Evolutionary conservation across 768 basidiomycete species (phyloP), one percentile per base, ranked within the genome.

Genomic region (Amylocystis lapponica): DNA sequence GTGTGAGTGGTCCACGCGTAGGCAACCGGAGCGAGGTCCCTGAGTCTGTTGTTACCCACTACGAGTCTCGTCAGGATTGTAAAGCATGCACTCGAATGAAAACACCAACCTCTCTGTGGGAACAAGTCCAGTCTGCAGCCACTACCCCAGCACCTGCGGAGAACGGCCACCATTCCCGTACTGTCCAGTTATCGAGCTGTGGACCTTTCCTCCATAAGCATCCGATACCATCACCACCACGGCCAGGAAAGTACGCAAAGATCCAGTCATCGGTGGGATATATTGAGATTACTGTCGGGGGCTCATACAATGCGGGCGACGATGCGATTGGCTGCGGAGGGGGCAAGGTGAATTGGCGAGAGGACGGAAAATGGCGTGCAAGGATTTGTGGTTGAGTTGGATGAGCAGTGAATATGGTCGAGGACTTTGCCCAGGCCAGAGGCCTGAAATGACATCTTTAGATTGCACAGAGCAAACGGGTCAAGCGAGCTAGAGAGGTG

Each of bases 201-300:
- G 65, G 45, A 3, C 72, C 79, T 25, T 75, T 72, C 36, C 66
- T 69, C 83, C 86, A 89, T 13, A 87, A 50, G 55, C 85, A 84
- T 11, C 72, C 78, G 32, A 75, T 60, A 10, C 84, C 82, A 46
- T 79, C 78, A 1, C 63, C 58, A 20, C 70, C 72, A 23, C 65
- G 65, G 30, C 79, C 69, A 10, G 85, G 83, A 55, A 83, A 88
- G 55, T 80, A 89, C 1, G 84, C 85, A 53, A 86, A 87, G 4
- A 89, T 56, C 78, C 75, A 83, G 36, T 72, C 68, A 47, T 81
- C 78, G 22, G 66, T 65, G 3, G 81, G 71, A 5, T 79, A 74
- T 16, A 78, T 70, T 6, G 77, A 75, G 38, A 89, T 76, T 23
- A 81, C 60, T 5, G 74, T 74, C 0, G 85, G 79, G 6, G 85